Evolutionary conservation across 768 basidiomycete genomes (phyloP).

Genomic region (Suillus bovinus): DNA sequence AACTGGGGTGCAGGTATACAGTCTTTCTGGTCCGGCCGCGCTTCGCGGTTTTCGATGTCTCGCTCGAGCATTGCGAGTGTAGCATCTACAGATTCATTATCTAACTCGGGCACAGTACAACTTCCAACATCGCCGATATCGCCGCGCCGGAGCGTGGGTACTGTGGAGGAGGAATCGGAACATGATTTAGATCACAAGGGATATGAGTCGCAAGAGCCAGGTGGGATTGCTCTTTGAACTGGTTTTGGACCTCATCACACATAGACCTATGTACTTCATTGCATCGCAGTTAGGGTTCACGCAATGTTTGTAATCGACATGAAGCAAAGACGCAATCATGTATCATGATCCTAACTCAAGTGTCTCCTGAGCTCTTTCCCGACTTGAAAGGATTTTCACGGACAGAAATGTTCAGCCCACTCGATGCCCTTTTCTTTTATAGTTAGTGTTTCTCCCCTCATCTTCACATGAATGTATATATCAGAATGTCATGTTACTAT

Average conservation of each 20-base stretch:
- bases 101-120: conserved; percentile 14
- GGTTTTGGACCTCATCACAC: background rate
- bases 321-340: background rate
- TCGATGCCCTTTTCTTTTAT: too few relatives aligned
- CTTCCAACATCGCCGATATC: conserved; percentile 13
- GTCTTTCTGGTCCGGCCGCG: conserved; percentile 45
- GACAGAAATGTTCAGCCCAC: too few relatives aligned
- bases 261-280: conserved; percentile 2
- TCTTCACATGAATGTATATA: too few relatives aligned
- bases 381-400: too few relatives aligned
- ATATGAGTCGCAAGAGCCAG: conserved; percentile 17
- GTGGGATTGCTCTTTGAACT: conserved; percentile 33
- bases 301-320: conserved; percentile 7
- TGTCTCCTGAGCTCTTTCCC: background rate
- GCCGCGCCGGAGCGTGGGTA: conserved; percentile 24
- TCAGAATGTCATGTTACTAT: too few relatives aligned
- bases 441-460: too few relatives aligned
- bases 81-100: conserved; percentile 23
- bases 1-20: conserved; percentile 49
- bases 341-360: background rate
- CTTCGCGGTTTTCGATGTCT: conserved; percentile 40
- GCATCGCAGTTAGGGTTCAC: conserved; percentile 5
- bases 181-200: conserved; percentile 19
- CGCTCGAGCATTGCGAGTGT: conserved; percentile 29
- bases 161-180: conserved; percentile 27